These are phyloP conservation scores for Blepharisma stoltei DNA, from an alignment of 73 alveolate genomes.

Conservation along the genomic window DNA sequence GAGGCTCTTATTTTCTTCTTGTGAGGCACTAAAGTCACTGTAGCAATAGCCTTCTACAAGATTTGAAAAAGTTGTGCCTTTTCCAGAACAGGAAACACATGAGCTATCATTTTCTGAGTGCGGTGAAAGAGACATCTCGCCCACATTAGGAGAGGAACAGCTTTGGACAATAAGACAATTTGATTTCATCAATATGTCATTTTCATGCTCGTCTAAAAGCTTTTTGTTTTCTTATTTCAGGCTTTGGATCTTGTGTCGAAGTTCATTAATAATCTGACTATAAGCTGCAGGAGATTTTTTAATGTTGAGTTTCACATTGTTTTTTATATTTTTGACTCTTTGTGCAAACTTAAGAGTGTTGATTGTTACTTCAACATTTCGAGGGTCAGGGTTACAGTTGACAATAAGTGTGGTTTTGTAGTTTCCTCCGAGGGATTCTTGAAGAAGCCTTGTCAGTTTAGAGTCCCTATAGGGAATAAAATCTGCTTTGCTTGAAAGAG, in stretches of 20 bases:
- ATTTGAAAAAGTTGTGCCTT: neutral
- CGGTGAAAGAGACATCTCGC: neutral
- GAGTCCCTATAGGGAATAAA: slow-evolving; percentile 86
- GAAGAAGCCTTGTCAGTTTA: slow-evolving; percentile 73
- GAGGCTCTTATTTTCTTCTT: too few species aligned
- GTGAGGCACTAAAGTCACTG: too few species aligned
- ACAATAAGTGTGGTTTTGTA: slow-evolving; percentile 77
- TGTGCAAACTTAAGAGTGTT: slow-evolving; percentile 89
- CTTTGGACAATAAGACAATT: neutral
- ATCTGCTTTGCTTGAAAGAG: slow-evolving; percentile 64
- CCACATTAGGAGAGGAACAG: too few species aligned
- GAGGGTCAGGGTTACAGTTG: slow-evolving; percentile 73
- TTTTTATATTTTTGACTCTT: slow-evolving; percentile 74
- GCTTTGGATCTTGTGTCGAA: neutral
- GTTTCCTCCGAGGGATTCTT: slow-evolving; percentile 87
- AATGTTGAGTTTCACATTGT: slow-evolving; percentile 54
- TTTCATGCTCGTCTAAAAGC: neutral
- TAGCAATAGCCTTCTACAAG: too few species aligned
- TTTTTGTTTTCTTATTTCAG: neutral
- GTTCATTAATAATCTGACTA: neutral
- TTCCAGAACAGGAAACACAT: neutral
- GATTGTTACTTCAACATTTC: slow-evolving; percentile 78
- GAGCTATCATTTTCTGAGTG: neutral
- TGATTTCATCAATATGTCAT: neutral
- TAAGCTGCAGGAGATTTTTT: slow-evolving; percentile 45